These are phyloP conservation scores for Aphanomyces stellatus DNA, from an alignment of 352 stramenopile genomes.

Conservation along the genomic window DNA sequence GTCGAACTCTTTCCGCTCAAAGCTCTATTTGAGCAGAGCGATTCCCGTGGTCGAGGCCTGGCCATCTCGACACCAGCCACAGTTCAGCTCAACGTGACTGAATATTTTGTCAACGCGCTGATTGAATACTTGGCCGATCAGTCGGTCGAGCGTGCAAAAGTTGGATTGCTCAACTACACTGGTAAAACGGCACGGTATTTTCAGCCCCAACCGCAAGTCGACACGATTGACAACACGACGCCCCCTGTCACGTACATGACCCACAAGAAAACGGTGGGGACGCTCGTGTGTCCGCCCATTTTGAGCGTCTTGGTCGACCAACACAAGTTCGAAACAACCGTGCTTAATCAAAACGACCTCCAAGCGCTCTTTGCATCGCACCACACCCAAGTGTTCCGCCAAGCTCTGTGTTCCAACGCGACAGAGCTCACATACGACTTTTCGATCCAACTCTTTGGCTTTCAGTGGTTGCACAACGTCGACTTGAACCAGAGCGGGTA, in stretches of 20 bases:
- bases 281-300: constrained; percentile 7
- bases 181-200: constrained; percentile 13
- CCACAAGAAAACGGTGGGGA: not conserved
- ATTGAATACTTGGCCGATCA: not conserved
- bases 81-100: constrained; percentile 17
- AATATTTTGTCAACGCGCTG: constrained; percentile 1
- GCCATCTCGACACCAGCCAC: not conserved
- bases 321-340: constrained; percentile 15
- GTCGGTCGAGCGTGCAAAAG: not conserved
- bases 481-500: constrained; percentile 18
- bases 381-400: not conserved
- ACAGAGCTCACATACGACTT: constrained; percentile 11
- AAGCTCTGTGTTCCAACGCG: not conserved
- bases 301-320: constrained; percentile 9
- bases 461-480: constrained; percentile 14
- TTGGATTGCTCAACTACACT: constrained; percentile 8
- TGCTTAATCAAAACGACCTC: constrained; percentile 15
- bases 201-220: constrained; percentile 1
- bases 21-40: not conserved
- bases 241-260: not conserved
- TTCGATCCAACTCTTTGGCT: constrained; percentile 12
- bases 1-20: constrained; percentile 5
- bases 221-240: not conserved
- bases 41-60: not conserved
- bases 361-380: constrained; percentile 3